Evolutionary conservation across 768 basidiomycete species (phyloP).

Genomic region (Imleria badia): DNA sequence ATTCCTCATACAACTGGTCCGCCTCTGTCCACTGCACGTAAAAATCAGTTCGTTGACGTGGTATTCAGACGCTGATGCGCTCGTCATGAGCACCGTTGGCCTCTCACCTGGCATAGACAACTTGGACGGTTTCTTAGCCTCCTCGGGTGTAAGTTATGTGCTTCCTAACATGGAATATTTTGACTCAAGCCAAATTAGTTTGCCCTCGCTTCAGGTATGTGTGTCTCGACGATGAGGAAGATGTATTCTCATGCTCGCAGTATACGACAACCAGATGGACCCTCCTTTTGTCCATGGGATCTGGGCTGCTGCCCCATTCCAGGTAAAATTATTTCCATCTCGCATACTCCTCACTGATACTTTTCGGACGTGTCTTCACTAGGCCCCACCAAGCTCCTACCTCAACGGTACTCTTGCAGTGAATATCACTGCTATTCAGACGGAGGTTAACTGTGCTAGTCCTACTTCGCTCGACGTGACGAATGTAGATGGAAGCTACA

Average conservation of each 20-base stretch:
- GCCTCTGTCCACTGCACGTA: constrained; percentile 8
- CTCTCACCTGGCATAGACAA: constrained; percentile 44
- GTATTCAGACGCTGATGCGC: constrained; percentile 37
- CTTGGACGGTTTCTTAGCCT: constrained; percentile 56
- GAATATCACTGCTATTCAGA: constrained; percentile 49
- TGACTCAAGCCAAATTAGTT: constrained; percentile 32
- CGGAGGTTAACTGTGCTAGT: constrained; percentile 47
- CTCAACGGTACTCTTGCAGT: constrained; percentile 54
- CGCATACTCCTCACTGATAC: background rate
- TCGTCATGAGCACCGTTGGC: constrained; percentile 42
- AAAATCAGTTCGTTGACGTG: background rate
- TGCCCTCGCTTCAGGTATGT: constrained; percentile 28
- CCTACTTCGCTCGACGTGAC: constrained; percentile 33
- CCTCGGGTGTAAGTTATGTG: constrained; percentile 48
- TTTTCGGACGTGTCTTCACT: background rate
- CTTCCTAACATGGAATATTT: background rate
- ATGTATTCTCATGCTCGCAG: constrained; percentile 10
- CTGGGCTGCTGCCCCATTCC: constrained; percentile 58
- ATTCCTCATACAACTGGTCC: constrained; percentile 16
- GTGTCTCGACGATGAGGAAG: background rate
- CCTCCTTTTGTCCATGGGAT: constrained; percentile 53
- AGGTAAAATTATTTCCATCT: constrained; percentile 32
- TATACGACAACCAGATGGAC: constrained; percentile 44
- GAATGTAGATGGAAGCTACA: constrained; percentile 29
- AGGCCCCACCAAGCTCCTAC: constrained; percentile 45